phyloP scores from a whole-genome alignment of 495 filamentous ascomycete species.

The Hypoxylon rickii region DNA sequence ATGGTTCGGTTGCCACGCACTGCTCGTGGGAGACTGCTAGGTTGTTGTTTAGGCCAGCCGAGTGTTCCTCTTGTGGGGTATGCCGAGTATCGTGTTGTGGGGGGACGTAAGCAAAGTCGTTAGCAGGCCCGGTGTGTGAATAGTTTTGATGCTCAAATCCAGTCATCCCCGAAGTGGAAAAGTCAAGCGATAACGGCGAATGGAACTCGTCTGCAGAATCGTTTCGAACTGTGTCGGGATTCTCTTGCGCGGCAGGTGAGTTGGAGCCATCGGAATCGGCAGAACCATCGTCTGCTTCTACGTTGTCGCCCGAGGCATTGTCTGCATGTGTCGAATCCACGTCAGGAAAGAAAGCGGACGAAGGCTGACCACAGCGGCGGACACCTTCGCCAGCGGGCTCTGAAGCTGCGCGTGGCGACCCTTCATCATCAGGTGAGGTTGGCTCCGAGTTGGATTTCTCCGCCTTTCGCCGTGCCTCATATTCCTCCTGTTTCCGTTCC shows the following conservation, averaged over 20 bases:
- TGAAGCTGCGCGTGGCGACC: conserved; percentile 6
- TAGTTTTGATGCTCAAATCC: conserved; percentile 5
- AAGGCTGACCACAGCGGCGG: conserved; percentile 41
- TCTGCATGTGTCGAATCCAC: conserved; percentile 23
- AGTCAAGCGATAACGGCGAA: conserved; percentile 13
- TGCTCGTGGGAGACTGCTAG: conserved; percentile 3
- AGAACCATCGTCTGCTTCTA: conserved; percentile 24
- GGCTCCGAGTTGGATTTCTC: conserved; percentile 52
- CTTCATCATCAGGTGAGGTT: conserved; percentile 40
- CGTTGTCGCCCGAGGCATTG: conserved; percentile 26
- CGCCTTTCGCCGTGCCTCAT: conserved; percentile 58
- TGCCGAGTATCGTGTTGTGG: background rate
- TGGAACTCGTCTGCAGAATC: conserved; percentile 4
- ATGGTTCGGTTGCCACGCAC: too few relatives aligned
- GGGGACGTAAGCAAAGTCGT: conserved; percentile 3
- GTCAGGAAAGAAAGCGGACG: conserved; percentile 43
- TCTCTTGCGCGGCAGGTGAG: conserved; percentile 8
- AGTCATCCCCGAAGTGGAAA: background rate
- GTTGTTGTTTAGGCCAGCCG: background rate
- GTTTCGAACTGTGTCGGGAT: conserved; percentile 1
- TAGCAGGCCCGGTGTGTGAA: background rate
- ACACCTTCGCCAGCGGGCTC: conserved; percentile 41
- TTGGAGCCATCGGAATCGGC: conserved; percentile 1
- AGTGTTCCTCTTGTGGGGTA: background rate
- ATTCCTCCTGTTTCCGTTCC: conserved; percentile 72